Percentiles rank a stretch among this genome's conserved stretches.
phyloP scores from a whole-genome alignment of 1,284 basidiomycete species.

The Cryptococcus wingfieldii region DNA sequence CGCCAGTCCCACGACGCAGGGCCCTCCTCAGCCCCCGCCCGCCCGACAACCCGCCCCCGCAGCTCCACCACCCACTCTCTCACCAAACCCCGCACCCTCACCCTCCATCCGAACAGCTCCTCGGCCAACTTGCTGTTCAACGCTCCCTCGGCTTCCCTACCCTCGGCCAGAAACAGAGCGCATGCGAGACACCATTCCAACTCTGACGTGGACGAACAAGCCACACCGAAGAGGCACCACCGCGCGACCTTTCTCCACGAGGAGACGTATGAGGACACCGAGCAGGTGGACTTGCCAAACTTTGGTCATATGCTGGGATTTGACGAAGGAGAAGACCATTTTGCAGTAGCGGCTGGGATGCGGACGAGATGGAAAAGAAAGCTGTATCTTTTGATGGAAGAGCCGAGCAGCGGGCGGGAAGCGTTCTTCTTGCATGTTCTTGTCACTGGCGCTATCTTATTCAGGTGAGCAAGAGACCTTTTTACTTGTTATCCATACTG shows the following conservation, averaged over 20 bases:
- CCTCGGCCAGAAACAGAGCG: constrained; percentile 2
- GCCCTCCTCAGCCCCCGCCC: no score
- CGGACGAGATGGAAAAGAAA: constrained; percentile 42
- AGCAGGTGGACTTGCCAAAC: constrained; percentile 46
- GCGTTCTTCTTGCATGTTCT: constrained; percentile 47
- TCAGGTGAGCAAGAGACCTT: constrained; percentile 35
- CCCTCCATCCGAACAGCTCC: constrained; percentile 28
- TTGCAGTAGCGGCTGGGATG: constrained; percentile 42
- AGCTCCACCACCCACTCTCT: neutral
- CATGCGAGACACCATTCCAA: constrained; percentile 8
- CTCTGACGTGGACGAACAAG: neutral
- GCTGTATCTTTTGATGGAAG: constrained; percentile 49
- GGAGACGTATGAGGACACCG: constrained; percentile 14
- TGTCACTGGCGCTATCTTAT: constrained; percentile 46
- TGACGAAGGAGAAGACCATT: constrained; percentile 46
- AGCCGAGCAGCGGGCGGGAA: constrained; percentile 43
- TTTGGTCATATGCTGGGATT: constrained; percentile 46
- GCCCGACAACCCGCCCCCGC: no score
- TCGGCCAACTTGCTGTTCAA: constrained; percentile 32
- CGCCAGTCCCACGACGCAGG: no score
- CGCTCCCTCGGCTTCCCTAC: constrained; percentile 11
- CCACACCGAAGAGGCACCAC: constrained; percentile 5
- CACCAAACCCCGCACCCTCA: constrained; percentile 24
- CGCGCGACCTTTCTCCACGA: constrained; percentile 20
- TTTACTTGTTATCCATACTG: neutral